phyloP scores from a whole-genome alignment of 2,329 filamentous ascomycete species.

The Tympanopsis confertula region DNA sequence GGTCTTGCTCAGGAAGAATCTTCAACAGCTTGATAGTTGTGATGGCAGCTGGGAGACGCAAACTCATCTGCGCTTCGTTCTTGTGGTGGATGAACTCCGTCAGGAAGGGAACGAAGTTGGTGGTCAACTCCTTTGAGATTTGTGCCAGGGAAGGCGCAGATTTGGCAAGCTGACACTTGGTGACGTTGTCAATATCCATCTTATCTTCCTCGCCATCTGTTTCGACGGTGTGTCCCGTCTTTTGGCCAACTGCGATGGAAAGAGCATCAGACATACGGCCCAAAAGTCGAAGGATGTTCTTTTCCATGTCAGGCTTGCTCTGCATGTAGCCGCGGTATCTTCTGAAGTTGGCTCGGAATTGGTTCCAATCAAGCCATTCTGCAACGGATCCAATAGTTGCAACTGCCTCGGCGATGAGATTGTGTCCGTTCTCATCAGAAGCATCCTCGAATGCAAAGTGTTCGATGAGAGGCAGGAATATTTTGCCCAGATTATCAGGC shows the following conservation, averaged over 20 bases:
- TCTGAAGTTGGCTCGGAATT: conserved; percentile 53
- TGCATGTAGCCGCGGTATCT: conserved; percentile 52
- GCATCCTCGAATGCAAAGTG: conserved; percentile 60
- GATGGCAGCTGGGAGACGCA: conserved; percentile 57
- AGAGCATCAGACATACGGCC: conserved; percentile 52
- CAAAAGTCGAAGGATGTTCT: conserved; percentile 53
- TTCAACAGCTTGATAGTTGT: conserved; percentile 56
- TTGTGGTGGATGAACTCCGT: conserved; percentile 57
- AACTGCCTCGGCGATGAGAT: conserved; percentile 54
- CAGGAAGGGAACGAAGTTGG: conserved; percentile 49
- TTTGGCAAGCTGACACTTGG: conserved; percentile 24
- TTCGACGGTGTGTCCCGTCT: conserved; percentile 9
- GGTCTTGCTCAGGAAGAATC: conserved; percentile 45
- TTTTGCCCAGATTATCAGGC: conserved; percentile 48
- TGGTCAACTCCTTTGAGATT: conserved; percentile 43
- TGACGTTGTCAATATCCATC: conserved; percentile 2
- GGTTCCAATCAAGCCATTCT: conserved; percentile 53
- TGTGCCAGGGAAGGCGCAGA: conserved; percentile 41
- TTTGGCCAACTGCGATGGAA: conserved; percentile 25
- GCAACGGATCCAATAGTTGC: conserved; percentile 47
- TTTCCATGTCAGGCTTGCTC: conserved; percentile 51
- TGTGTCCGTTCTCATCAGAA: conserved; percentile 45
- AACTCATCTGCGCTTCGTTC: conserved; percentile 59
- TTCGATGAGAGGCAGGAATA: conserved; percentile 59
- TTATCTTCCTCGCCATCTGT: conserved; percentile 2